Percentiles rank a stretch among this genome's conserved stretches.
Evolutionary conservation across 345 rosid genomes (phyloP).

Genomic region (Hypericum perforatum): DNA sequence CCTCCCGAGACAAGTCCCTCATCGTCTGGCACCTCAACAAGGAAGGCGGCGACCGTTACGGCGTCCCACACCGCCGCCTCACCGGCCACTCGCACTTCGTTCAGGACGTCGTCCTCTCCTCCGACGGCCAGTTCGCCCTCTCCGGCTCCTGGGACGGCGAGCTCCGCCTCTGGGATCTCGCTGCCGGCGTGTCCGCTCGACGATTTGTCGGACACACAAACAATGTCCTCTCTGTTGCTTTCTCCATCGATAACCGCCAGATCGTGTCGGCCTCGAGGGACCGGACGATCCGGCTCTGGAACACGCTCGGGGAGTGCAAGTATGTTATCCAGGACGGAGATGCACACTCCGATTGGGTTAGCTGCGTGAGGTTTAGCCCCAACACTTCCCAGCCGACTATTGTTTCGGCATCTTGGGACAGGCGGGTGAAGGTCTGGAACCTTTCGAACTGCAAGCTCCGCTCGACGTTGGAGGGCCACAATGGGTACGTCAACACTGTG

Average conservation of each 20-base stretch:
- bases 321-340: constrained; percentile 89
- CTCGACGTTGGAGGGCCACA: constrained; percentile 61
- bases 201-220: constrained; percentile 93
- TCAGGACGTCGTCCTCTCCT: constrained; percentile 90
- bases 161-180: constrained; percentile 96
- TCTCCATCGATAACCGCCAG: constrained; percentile 93
- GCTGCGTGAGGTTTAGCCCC: constrained; percentile 93
- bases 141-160: constrained; percentile 98
- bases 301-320: constrained; percentile 94
- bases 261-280: constrained; percentile 96
- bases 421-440: constrained; percentile 90
- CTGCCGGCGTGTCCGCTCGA: constrained; percentile 64
- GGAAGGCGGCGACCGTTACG: constrained; percentile 64
- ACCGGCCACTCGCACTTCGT: constrained; percentile 96
- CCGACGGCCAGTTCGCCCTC: constrained; percentile 92
- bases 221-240: constrained; percentile 89
- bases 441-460: constrained; percentile 81
- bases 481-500: constrained; percentile 77
- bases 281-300: constrained; percentile 91
- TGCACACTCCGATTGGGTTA: constrained; percentile 83
- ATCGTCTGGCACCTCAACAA: constrained; percentile 81
- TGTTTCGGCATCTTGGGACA: constrained; percentile 89
- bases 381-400: constrained; percentile 69
- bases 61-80: constrained; percentile 77
- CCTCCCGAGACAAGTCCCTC: constrained; percentile 97